Conservation (phyloP, 1,139 yeast species). For the Yamadazyma aaseri region DNA sequence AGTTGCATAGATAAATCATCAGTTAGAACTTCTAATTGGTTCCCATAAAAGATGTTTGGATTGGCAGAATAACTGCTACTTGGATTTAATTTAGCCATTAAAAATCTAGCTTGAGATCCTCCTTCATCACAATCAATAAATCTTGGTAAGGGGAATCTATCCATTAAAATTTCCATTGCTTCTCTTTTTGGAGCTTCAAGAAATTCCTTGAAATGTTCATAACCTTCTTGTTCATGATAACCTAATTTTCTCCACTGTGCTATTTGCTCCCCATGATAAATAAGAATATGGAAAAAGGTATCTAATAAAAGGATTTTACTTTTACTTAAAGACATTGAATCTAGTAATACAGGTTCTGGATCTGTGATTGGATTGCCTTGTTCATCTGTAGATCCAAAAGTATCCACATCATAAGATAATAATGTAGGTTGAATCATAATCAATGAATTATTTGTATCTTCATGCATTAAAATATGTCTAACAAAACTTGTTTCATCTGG, state of each 20-base stretch:
- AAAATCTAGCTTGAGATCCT: constrained; percentile 62
- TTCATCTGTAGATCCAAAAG: constrained; percentile 46
- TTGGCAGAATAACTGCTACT: constrained; percentile 56
- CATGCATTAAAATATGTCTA: constrained; percentile 65
- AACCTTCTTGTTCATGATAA: constrained; percentile 65
- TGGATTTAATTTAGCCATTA: constrained; percentile 74
- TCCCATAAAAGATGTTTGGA: constrained; percentile 33
- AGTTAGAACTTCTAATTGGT: constrained; percentile 49
- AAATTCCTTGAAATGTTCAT: constrained; percentile 57
- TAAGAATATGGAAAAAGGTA: constrained; percentile 71
- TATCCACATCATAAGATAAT: constrained; percentile 61
- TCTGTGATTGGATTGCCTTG: constrained; percentile 30
- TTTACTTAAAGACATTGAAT: constrained; percentile 64
- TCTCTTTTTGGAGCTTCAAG: constrained; percentile 66
- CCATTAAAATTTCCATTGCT: constrained; percentile 64
- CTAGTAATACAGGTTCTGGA: constrained; percentile 64
- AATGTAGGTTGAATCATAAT: constrained; percentile 78
- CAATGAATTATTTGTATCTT: constrained; percentile 63
- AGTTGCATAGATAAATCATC: constrained; percentile 71
- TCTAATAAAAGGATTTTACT: constrained; percentile 63
- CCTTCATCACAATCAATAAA: constrained; percentile 95
- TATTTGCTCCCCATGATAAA: constrained; percentile 65
- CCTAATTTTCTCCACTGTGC: constrained; percentile 71
- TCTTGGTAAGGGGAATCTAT: constrained; percentile 88
- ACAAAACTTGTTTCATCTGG: constrained; percentile 78